Evolutionary conservation across 2,329 filamentous ascomycete species (phyloP).

Genomic region (Colletotrichum sp.): DNA sequence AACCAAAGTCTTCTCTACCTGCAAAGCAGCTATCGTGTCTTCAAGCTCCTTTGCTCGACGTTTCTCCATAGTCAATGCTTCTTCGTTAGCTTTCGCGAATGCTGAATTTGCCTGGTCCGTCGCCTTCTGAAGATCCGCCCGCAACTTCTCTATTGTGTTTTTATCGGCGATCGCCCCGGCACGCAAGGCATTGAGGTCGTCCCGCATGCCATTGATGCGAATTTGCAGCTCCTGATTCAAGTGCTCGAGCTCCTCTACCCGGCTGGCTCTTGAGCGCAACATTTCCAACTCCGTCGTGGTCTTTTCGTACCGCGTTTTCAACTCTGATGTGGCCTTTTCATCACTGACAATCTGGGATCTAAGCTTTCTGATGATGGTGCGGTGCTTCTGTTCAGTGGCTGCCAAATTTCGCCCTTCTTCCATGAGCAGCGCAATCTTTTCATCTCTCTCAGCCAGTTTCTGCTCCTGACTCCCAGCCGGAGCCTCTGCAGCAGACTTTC

Average conservation of each 20-base stretch:
- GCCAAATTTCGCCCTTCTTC: constrained; percentile 91
- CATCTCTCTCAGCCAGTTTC: constrained; percentile 86
- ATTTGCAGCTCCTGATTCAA: constrained; percentile 35
- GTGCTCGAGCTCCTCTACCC: constrained; percentile 61
- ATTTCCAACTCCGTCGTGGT: constrained; percentile 54
- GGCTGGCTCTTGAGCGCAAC: constrained; percentile 52
- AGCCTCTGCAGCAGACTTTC: constrained; percentile 67
- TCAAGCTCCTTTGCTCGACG: constrained; percentile 56
- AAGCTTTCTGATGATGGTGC: constrained; percentile 83
- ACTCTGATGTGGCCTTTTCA: constrained; percentile 67
- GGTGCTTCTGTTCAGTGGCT: constrained; percentile 83
- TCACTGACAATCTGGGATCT: constrained; percentile 68
- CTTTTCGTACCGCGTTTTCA: constrained; percentile 64
- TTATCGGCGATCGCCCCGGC: constrained; percentile 69
- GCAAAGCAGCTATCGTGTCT: constrained; percentile 66
- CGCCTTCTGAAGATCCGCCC: constrained; percentile 71
- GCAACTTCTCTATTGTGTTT: constrained; percentile 70
- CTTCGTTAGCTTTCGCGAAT: constrained; percentile 69
- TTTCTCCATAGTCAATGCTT: constrained; percentile 71
- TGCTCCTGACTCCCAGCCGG: constrained; percentile 72
- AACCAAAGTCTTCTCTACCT: constrained; percentile 78
- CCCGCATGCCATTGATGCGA: constrained; percentile 30
- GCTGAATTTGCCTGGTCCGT: constrained; percentile 69
- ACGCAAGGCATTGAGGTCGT: constrained; percentile 61
- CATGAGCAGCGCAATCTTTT: constrained; percentile 87